A percentile compares a stretch with the other conserved stretches of the same genome.
phyloP scores from a whole-genome alignment of 1,284 basidiomycete species.

The Gomphus sp. region DNA sequence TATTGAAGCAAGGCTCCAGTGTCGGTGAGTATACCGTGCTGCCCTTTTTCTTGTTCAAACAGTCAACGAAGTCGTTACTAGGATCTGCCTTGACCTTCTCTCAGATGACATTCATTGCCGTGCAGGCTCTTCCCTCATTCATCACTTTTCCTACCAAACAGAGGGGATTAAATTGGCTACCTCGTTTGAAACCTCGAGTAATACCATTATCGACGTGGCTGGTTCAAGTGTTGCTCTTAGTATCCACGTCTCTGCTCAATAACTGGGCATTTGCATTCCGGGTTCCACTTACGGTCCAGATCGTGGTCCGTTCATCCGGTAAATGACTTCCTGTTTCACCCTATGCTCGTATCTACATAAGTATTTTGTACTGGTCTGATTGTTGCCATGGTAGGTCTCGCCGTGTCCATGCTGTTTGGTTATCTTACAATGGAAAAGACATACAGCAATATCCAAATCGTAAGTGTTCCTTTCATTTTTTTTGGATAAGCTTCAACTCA shows the following conservation, averaged over 20 bases:
- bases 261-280: conserved; percentile 79
- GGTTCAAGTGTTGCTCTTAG: conserved; percentile 68
- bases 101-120: conserved; percentile 72
- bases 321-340: conserved; percentile 18
- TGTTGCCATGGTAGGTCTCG: conserved; percentile 31
- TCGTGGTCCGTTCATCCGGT: conserved; percentile 86
- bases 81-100: conserved; percentile 81
- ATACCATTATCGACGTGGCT: conserved; percentile 71
- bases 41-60: neutral
- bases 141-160: conserved; percentile 20
- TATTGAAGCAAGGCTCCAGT: conserved; percentile 59
- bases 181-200: conserved; percentile 50
- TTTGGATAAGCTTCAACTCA: neutral
- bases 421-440: conserved; percentile 44
- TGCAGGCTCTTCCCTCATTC: conserved; percentile 52
- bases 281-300: conserved; percentile 77
- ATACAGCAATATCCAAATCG: conserved; percentile 58
- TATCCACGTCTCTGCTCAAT: conserved; percentile 66
- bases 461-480: conserved; percentile 23
- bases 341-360: conserved; percentile 10
- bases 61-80: conserved; percentile 20
- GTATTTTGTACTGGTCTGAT: conserved; percentile 17
- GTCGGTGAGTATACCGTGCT: conserved; percentile 40
- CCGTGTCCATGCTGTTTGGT: conserved; percentile 62
- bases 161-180: conserved; percentile 22